Evolutionary conservation across 768 basidiomycete genomes (phyloP), one percentile per base, ranked within the genome.

Genomic region (Melanogaster broomeanus): DNA sequence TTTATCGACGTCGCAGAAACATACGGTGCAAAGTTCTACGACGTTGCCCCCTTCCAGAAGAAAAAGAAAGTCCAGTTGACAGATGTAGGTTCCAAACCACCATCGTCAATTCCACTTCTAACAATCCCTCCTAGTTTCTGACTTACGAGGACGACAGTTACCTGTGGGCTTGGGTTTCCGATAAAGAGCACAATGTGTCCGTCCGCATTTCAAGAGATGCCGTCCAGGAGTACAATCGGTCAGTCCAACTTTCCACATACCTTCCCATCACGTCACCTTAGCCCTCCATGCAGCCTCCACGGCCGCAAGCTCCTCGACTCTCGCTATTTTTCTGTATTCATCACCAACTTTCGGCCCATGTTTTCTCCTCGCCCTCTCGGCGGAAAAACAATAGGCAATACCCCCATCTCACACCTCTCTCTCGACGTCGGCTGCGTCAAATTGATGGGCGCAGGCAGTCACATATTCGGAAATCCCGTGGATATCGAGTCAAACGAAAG

Each of bases 151-250:
- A 61, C 6, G 61, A 74, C 31, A 72, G 76, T 39, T 70, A 74
- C n/a, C 61, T 88, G 16, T 90, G 88, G 87, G 86, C 80, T 1
- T 68, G 70, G 40, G 63, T 83, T 13, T 87, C 86, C 2, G 88
- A 90, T 65, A 83, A 79, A 60, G 53, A 69, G 2, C 59, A 78
- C 51, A 57, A 54, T 13, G 68, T 88, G 16, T 77, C 82, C 4
- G 74, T 82, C 4, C 79, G 79, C 28, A 79, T 90, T 59, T 78
- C 74, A 34, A 73, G 69, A 56, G 71, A 78, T 6, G 85, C 85
- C 1, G 66, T 82, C 13, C 60, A 63, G 27, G 61, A 68, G 16
- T 86, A 76, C 59, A 67, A 67, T 35, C 62, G 55, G 77, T 75
- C 48, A 68, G 74, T 68, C 33, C 25, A 18, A 50, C 27, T 43